Evolutionary conservation across 2,329 filamentous ascomycete genomes (phyloP).

Genomic region (Stylonectria norvegica): DNA sequence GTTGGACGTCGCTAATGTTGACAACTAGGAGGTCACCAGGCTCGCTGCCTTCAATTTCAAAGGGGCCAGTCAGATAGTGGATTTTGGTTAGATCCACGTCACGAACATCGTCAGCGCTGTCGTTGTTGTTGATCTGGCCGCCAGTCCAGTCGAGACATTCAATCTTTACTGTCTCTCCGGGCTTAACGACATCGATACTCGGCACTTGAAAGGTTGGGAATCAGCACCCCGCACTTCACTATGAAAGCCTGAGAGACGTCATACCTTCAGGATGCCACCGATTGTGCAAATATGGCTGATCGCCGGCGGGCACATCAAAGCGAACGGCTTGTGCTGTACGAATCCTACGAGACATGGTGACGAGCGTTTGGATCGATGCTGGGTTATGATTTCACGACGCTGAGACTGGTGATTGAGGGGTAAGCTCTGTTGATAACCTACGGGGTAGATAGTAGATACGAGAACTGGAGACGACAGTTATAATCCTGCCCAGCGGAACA

Average conservation of each 20-base stretch:
- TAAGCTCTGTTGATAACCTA: too few species aligned
- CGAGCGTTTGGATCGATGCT: neutral
- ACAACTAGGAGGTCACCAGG: conserved; percentile 83
- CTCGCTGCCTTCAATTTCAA: conserved; percentile 78
- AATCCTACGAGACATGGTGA: conserved; percentile 22
- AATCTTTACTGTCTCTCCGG: conserved; percentile 87
- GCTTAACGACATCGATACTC: conserved; percentile 66
- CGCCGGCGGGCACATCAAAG: conserved; percentile 23
- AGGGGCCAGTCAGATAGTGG: conserved; percentile 87
- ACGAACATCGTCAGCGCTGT: conserved; percentile 82
- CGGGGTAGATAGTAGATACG: too few species aligned
- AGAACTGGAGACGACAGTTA: too few species aligned
- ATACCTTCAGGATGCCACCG: conserved; percentile 89
- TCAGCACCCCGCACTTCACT: neutral
- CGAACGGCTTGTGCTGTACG: conserved; percentile 25
- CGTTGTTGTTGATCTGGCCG: conserved; percentile 85
- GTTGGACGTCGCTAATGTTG: conserved; percentile 91
- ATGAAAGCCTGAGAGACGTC: conserved; percentile 15
- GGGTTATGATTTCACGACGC: too few species aligned
- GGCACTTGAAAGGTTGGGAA: conserved; percentile 68
- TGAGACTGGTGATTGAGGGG: too few species aligned
- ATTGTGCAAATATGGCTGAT: conserved; percentile 48
- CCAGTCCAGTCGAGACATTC: conserved; percentile 85
- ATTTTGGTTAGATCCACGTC: conserved; percentile 80
- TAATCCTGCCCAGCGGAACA: too few species aligned